A percentile compares a stretch with the other conserved stretches of the same genome.
These are phyloP conservation scores for Fusarium fracticaudum DNA, from an alignment of 2,329 filamentous ascomycete species.

Conservation along the genomic window DNA sequence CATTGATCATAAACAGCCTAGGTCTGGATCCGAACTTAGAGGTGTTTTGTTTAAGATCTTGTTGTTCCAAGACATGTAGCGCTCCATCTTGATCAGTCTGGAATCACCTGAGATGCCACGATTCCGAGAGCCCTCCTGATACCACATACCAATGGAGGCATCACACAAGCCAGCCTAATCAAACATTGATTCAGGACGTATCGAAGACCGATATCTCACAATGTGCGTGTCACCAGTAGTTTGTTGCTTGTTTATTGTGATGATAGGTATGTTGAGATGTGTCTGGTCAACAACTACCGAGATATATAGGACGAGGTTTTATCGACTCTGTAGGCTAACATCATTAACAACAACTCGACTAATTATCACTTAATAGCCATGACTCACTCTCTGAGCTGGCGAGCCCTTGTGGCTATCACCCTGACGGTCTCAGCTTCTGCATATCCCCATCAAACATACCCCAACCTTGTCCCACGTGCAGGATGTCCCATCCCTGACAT, in stretches of 20 bases:
- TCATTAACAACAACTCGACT: not conserved
- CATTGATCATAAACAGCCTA: not conserved
- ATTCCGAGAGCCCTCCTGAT: not conserved
- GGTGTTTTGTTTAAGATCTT: not conserved
- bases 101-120: not conserved
- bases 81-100: not conserved
- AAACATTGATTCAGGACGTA: not conserved
- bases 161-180: not conserved
- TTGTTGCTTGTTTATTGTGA: not conserved
- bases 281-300: not conserved
- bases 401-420: not conserved
- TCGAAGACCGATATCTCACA: not conserved
- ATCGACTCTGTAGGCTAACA: not conserved
- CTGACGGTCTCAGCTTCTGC: not conserved
- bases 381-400: conserved; percentile 16
- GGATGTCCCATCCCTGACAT: conserved; percentile 18
- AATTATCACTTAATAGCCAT: not conserved
- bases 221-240: not conserved
- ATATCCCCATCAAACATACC: not conserved
- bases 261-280: not conserved
- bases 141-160: not conserved
- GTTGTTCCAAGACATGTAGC: not conserved
- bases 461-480: conserved; percentile 1
- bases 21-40: not conserved
- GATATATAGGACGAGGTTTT: not conserved